A percentile compares a stretch with the other conserved stretches of the same genome.
These are phyloP conservation scores for Dryas integrifolia DNA, from an alignment of 331 rosid genomes.

Conservation along the genomic window DNA sequence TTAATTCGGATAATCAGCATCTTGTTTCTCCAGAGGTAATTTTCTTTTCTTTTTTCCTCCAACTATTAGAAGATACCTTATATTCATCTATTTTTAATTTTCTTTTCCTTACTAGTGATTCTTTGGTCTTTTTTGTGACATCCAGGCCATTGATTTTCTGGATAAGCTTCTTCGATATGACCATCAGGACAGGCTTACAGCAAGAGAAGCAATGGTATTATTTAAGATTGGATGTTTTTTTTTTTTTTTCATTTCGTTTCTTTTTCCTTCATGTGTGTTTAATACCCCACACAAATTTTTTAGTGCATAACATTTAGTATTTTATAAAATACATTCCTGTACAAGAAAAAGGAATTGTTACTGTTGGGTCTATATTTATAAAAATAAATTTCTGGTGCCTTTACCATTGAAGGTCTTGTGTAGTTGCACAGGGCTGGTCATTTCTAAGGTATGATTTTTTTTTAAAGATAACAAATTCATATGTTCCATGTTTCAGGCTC, in stretches of 20 bases:
- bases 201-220: constrained; percentile 47
- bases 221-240: neutral
- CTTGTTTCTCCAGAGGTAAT: constrained; percentile 43
- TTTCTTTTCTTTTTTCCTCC: neutral
- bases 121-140: neutral
- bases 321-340: neutral
- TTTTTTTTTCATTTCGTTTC: neutral
- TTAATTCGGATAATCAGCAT: constrained; percentile 42
- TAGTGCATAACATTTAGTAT: neutral
- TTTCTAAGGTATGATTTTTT: too few relatives aligned
- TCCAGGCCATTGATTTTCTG: constrained; percentile 45
- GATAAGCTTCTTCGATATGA: constrained; percentile 48
- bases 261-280: neutral
- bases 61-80: neutral
- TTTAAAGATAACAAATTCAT: neutral
- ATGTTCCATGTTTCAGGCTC: constrained; percentile 37
- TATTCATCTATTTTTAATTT: neutral
- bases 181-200: constrained; percentile 51
- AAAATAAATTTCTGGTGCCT: too few relatives aligned
- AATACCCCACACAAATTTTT: neutral
- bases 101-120: neutral
- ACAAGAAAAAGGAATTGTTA: neutral
- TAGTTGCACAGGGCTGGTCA: too few relatives aligned
- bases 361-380: too few relatives aligned
- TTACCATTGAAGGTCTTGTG: too few relatives aligned